Evolutionary conservation across 164 flowering plant genomes (phyloP).

Genomic region (Piper betle): DNA sequence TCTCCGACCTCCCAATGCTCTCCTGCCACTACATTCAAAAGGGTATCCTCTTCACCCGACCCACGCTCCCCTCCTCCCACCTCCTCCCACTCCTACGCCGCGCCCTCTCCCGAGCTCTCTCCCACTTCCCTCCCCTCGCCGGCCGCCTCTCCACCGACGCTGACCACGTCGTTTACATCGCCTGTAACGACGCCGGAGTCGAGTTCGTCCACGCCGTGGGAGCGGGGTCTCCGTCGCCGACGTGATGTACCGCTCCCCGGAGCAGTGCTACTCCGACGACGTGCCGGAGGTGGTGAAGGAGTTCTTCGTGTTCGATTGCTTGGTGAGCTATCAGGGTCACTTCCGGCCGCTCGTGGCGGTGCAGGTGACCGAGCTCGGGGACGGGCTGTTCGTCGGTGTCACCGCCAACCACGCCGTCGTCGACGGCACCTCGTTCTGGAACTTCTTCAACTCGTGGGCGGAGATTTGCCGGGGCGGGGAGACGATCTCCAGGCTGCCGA

Average conservation of each 20-base stretch:
- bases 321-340: constrained; percentile 64
- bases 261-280: constrained; percentile 22
- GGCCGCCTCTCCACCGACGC: constrained; percentile 54
- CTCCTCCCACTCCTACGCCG: constrained; percentile 33
- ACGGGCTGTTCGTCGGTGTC: constrained; percentile 66
- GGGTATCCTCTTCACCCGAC: constrained; percentile 45
- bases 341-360: constrained; percentile 46
- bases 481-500: constrained; percentile 35
- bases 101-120: constrained; percentile 45
- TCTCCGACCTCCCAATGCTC: constrained; percentile 89
- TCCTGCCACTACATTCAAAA: constrained; percentile 89
- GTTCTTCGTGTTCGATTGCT: constrained; percentile 41
- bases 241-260: constrained; percentile 10
- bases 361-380: constrained; percentile 73
- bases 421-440: constrained; percentile 92
- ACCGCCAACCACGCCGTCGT: constrained; percentile 67
- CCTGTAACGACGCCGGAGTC: constrained; percentile 61
- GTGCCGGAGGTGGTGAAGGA: constrained; percentile 30
- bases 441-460: constrained; percentile 74
- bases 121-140: constrained; percentile 69
- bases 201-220: constrained; percentile 54
- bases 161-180: constrained; percentile 39
- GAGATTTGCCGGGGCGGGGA: constrained; percentile 29
- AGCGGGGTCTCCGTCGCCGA: constrained; percentile 16
- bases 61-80: constrained; percentile 21